These are phyloP conservation scores for Termitomyces sp. DNA, from an alignment of 1,284 basidiomycete species.

Conservation along the genomic window DNA sequence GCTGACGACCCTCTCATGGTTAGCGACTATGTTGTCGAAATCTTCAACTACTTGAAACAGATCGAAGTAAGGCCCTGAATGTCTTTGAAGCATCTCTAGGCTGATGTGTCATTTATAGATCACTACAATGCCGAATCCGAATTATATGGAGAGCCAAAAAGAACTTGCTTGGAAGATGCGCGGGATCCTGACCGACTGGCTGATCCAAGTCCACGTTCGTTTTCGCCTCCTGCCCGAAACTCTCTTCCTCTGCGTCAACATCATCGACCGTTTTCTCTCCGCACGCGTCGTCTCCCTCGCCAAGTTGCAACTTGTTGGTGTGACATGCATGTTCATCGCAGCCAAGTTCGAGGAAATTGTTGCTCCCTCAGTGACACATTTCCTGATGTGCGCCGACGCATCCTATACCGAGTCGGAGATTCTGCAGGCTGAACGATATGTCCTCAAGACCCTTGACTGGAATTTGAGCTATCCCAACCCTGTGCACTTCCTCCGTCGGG, in stretches of 20 bases:
- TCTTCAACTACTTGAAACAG: slow-evolving; percentile 88
- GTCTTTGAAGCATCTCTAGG: neutral
- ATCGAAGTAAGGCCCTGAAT: slow-evolving; percentile 45
- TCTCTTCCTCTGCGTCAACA: slow-evolving; percentile 90
- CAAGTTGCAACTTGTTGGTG: slow-evolving; percentile 93
- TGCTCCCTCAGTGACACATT: slow-evolving; percentile 83
- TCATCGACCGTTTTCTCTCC: slow-evolving; percentile 96
- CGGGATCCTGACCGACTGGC: slow-evolving; percentile 93
- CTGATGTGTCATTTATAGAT: slow-evolving; percentile 40
- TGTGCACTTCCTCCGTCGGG: slow-evolving; percentile 84
- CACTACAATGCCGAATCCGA: slow-evolving; percentile 78
- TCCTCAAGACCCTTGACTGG: slow-evolving; percentile 89
- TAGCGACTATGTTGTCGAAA: slow-evolving; percentile 92
- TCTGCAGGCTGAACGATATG: slow-evolving; percentile 89
- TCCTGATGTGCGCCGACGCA: slow-evolving; percentile 85
- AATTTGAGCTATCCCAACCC: slow-evolving; percentile 92
- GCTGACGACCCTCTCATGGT: slow-evolving; percentile 96
- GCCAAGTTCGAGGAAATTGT: slow-evolving; percentile 97
- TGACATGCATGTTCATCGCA: slow-evolving; percentile 91
- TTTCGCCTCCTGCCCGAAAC: slow-evolving; percentile 95
- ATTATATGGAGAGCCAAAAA: slow-evolving; percentile 89
- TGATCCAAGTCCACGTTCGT: slow-evolving; percentile 92
- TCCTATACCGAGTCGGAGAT: slow-evolving; percentile 88
- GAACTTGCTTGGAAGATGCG: slow-evolving; percentile 94
- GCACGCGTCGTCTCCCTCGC: slow-evolving; percentile 85